phyloP scores from a whole-genome alignment of 2,329 filamentous ascomycete genomes.

The Monilinia fructicola region DNA sequence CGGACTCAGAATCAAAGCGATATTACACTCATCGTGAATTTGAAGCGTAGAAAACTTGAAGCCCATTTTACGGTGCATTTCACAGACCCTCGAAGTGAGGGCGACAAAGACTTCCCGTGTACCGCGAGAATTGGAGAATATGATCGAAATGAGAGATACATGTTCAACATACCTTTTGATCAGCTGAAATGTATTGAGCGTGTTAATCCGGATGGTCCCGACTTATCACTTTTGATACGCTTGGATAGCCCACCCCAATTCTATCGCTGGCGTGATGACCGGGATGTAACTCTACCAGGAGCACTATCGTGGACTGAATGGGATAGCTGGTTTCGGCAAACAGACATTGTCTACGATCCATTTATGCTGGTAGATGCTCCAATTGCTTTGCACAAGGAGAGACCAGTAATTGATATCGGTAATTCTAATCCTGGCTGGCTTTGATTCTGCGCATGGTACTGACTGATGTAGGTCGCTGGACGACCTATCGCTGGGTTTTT shows the following conservation, averaged over 20 bases:
- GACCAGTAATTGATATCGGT: constrained; percentile 58
- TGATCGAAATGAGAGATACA: constrained; percentile 38
- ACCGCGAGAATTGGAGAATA: constrained; percentile 25
- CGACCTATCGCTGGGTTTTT: constrained; percentile 55
- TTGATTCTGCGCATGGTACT: constrained; percentile 14
- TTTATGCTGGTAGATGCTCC: constrained; percentile 41
- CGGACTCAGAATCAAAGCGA: constrained; percentile 19
- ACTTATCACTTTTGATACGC: constrained; percentile 48
- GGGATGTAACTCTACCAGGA: constrained; percentile 45
- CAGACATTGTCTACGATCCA: constrained; percentile 55
- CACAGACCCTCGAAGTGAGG: constrained; percentile 33
- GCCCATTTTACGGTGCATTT: constrained; percentile 44
- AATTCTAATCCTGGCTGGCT: not conserved
- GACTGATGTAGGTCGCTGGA: constrained; percentile 56
- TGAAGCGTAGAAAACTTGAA: constrained; percentile 44
- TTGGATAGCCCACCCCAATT: constrained; percentile 48
- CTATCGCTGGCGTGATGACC: constrained; percentile 39
- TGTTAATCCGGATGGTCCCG: constrained; percentile 39
- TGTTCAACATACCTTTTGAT: constrained; percentile 42
- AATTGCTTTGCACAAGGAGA: constrained; percentile 49
- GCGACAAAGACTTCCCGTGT: constrained; percentile 23
- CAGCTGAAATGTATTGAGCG: constrained; percentile 49
- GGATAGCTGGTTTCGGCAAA: constrained; percentile 63
- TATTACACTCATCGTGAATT: constrained; percentile 44
- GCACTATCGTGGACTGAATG: constrained; percentile 53